Evolutionary conservation across 352 stramenopile genomes (phyloP).

Genomic region (Blastocystis hominis): DNA sequence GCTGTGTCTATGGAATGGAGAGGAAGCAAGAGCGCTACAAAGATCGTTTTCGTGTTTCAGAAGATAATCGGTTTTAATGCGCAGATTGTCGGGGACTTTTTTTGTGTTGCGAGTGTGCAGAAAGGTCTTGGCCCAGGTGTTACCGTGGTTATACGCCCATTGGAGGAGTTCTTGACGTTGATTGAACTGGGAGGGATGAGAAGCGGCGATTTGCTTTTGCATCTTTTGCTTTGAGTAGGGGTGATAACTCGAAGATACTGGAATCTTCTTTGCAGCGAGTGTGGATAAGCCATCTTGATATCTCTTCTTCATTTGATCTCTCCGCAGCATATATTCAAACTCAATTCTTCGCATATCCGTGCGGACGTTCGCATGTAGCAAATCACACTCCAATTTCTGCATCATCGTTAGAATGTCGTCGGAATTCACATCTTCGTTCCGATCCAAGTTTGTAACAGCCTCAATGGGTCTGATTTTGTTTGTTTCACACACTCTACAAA

Average conservation of each 20-base stretch:
- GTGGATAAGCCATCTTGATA: not conserved
- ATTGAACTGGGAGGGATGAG: not conserved
- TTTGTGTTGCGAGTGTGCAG: not conserved
- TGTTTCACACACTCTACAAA: not conserved
- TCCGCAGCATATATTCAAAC: not conserved
- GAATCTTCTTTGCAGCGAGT: not conserved
- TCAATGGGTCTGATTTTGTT: not conserved
- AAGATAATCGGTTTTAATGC: not conserved
- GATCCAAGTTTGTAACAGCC: not conserved
- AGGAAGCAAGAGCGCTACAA: not conserved
- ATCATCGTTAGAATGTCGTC: constrained; percentile 5
- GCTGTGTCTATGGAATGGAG: not conserved
- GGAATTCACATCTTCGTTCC: not conserved
- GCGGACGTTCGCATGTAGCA: not conserved
- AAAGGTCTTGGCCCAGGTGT: not conserved
- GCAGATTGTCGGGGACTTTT: not conserved
- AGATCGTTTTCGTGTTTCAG: constrained; percentile 23
- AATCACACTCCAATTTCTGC: not conserved
- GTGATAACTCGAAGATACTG: not conserved
- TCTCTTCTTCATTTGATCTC: not conserved
- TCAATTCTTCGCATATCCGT: constrained; percentile 39
- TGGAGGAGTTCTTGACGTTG: constrained; percentile 1
- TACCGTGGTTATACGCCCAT: constrained; percentile 6
- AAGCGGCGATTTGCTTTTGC: not conserved
- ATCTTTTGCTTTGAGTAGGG: not conserved